Evolutionary conservation across 1,284 basidiomycete species (phyloP).

Genomic region (Trametes sp.): DNA sequence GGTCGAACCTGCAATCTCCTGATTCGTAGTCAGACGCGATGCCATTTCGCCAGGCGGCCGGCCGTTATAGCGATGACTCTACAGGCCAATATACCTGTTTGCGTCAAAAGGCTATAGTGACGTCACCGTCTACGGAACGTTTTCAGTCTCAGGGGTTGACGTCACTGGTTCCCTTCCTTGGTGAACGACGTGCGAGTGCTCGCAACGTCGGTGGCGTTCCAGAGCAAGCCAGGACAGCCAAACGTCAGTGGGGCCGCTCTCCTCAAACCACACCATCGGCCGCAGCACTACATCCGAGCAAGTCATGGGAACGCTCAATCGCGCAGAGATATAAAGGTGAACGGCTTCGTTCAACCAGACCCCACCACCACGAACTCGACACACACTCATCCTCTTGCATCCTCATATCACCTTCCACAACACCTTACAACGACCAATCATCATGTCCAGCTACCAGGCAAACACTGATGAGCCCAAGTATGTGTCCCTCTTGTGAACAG

Average conservation of each 20-base stretch:
- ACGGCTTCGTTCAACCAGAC: not conserved
- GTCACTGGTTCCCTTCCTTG: not conserved
- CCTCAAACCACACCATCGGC: not conserved
- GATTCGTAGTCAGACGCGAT: constrained; percentile 83
- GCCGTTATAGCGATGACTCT: too few relatives aligned
- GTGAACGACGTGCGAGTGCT: not conserved
- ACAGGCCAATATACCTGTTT: too few relatives aligned
- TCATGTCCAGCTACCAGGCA: constrained; percentile 23
- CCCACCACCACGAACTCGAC: not conserved
- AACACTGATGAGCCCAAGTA: constrained; percentile 34
- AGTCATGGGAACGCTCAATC: not conserved
- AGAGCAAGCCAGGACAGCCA: not conserved
- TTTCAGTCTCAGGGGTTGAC: constrained; percentile 15
- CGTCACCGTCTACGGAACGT: constrained; percentile 9
- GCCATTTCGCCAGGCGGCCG: constrained; percentile 82
- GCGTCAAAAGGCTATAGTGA: constrained; percentile 1
- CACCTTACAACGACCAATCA: not conserved
- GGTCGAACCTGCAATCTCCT: constrained; percentile 61
- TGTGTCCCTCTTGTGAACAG: not conserved
- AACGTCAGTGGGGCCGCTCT: constrained; percentile 12
- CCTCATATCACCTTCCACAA: constrained; percentile 1
- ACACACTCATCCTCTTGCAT: not conserved
- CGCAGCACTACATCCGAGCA: not conserved
- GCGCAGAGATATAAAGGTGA: constrained; percentile 6
- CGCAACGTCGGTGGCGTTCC: constrained; percentile 19